These are phyloP conservation scores for Melanopsichium pennsylvanicum DNA, from an alignment of 1,284 basidiomycete genomes.

Conservation along the genomic window DNA sequence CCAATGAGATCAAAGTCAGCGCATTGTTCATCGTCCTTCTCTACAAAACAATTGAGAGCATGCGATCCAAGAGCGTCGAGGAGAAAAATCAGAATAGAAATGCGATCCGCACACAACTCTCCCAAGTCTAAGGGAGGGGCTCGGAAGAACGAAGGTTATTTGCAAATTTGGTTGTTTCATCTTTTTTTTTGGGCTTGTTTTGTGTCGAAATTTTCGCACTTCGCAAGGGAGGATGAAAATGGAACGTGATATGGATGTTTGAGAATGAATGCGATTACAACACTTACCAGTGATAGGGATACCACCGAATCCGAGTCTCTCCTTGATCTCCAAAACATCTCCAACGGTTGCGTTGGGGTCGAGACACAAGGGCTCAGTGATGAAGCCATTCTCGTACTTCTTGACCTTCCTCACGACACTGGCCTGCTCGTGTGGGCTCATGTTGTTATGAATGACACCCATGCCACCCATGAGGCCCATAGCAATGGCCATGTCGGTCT, in stretches of 20 bases:
- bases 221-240: too few relatives aligned
- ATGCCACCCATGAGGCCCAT: constrained; percentile 79
- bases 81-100: constrained; percentile 67
- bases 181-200: too few relatives aligned
- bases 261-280: background rate
- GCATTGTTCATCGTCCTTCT: too few relatives aligned
- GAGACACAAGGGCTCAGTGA: constrained; percentile 85
- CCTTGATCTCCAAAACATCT: constrained; percentile 93
- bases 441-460: constrained; percentile 99
- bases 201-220: too few relatives aligned
- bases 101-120: constrained; percentile 77
- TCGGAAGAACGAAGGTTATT: constrained; percentile 88
- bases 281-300: constrained; percentile 93
- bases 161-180: constrained; percentile 46
- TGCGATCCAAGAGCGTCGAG: too few relatives aligned
- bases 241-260: too few relatives aligned
- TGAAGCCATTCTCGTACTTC: constrained; percentile 95
- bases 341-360: constrained; percentile 80
- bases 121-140: constrained; percentile 72
- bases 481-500: constrained; percentile 91
- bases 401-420: constrained; percentile 97
- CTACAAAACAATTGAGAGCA: too few relatives aligned
- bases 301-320: constrained; percentile 90
- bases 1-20: too few relatives aligned
- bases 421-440: constrained; percentile 85